These are phyloP conservation scores for Urtica urens DNA, from an alignment of 306 rosid species.

Conservation along the genomic window DNA sequence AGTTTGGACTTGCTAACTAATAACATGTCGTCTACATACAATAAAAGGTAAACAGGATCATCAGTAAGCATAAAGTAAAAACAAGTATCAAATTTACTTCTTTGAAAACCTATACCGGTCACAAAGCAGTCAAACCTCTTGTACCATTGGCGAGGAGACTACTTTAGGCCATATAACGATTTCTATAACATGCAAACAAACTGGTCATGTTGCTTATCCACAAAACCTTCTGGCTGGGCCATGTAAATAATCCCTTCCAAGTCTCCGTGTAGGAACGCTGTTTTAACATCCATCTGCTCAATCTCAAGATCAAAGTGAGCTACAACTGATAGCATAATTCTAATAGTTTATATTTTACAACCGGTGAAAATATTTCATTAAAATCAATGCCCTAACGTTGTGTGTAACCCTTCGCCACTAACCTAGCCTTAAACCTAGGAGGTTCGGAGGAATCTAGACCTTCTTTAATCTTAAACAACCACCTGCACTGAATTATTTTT, in stretches of 20 bases:
- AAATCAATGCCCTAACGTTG: too few relatives aligned
- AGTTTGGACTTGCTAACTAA: background rate
- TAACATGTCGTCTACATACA: background rate
- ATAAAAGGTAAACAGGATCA: too few relatives aligned
- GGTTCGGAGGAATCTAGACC: background rate
- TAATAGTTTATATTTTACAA: background rate
- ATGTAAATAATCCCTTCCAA: too few relatives aligned
- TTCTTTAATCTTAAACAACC: background rate
- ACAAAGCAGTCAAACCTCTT: background rate
- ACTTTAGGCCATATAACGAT: too few relatives aligned
- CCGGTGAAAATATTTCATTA: too few relatives aligned
- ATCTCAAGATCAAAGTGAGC: background rate
- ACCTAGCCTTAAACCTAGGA: background rate
- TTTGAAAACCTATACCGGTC: background rate
- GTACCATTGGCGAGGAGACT: too few relatives aligned
- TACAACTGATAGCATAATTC: background rate
- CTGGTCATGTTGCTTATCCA: too few relatives aligned
- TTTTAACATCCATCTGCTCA: too few relatives aligned
- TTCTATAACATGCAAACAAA: too few relatives aligned
- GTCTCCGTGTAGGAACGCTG: too few relatives aligned
- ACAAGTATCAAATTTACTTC: background rate
- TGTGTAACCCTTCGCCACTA: too few relatives aligned
- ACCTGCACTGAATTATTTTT: background rate
- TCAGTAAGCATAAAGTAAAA: background rate
- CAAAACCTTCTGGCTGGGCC: too few relatives aligned